Conservation (phyloP, 2,329 filamentous ascomycete genomes). For the Aspergillus cejpii region DNA sequence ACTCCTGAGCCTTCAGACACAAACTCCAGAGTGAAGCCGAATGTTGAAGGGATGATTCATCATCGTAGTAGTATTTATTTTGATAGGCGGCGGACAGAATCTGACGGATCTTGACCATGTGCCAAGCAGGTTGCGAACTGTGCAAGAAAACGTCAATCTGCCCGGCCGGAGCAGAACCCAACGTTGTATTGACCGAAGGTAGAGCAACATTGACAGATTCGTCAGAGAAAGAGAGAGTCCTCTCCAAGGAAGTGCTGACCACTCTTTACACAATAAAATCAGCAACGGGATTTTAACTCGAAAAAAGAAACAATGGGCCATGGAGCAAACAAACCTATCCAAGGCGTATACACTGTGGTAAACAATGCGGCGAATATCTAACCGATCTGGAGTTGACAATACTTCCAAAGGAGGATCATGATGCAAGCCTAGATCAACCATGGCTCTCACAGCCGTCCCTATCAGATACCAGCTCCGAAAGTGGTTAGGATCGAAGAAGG, state of each 20-base stretch:
- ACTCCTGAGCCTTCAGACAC: slow-evolving; percentile 58
- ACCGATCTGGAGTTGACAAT: slow-evolving; percentile 57
- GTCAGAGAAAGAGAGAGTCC: slow-evolving; percentile 90
- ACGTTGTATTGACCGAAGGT: slow-evolving; percentile 49
- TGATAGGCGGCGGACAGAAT: slow-evolving; percentile 88
- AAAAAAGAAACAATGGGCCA: not conserved
- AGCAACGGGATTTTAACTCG: not conserved
- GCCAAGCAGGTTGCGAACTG: slow-evolving; percentile 62
- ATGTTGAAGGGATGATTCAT: slow-evolving; percentile 60
- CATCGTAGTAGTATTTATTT: slow-evolving; percentile 72
- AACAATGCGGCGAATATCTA: slow-evolving; percentile 73
- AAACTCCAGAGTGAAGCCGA: slow-evolving; percentile 42
- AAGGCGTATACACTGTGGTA: slow-evolving; percentile 89
- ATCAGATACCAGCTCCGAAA: slow-evolving; percentile 94
- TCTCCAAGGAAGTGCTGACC: slow-evolving; percentile 79
- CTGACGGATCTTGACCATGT: slow-evolving; percentile 75
- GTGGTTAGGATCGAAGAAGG: slow-evolving; percentile 80
- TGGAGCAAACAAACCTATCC: slow-evolving; percentile 57
- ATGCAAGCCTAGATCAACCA: slow-evolving; percentile 85
- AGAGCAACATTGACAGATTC: slow-evolving; percentile 77
- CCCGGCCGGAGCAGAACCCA: slow-evolving; percentile 41
- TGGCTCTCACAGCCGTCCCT: slow-evolving; percentile 78
- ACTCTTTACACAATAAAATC: slow-evolving; percentile 47
- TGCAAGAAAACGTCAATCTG: slow-evolving; percentile 46
- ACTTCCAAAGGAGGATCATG: slow-evolving; percentile 75